These are phyloP conservation scores for Neonectria sp. DNA, from an alignment of 2,329 filamentous ascomycete species.

Conservation along the genomic window DNA sequence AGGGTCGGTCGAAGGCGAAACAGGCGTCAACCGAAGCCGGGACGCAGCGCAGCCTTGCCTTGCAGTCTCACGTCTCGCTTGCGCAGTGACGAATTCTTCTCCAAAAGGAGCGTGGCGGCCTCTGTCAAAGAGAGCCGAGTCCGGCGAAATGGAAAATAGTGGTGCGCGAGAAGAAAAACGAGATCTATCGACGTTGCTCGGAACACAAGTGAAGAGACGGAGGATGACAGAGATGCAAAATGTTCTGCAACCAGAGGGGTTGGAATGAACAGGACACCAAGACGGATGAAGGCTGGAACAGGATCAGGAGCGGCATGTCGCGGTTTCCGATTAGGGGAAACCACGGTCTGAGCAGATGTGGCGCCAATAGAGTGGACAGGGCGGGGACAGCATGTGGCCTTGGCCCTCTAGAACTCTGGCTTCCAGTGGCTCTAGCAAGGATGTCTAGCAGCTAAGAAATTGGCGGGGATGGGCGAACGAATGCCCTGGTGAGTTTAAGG, in stretches of 20 bases:
- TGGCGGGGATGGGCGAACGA: background rate
- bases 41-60: slow-evolving; percentile 28
- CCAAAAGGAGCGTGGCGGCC: slow-evolving; percentile 52
- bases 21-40: slow-evolving; percentile 32
- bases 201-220: slow-evolving; percentile 31
- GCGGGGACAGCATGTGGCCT: slow-evolving; percentile 11
- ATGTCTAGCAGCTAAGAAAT: background rate
- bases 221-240: slow-evolving; percentile 18
- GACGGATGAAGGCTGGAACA: slow-evolving; percentile 8
- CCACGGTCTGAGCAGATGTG: slow-evolving; percentile 11
- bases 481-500: background rate
- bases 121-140: slow-evolving; percentile 56
- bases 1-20: slow-evolving; percentile 19
- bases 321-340: slow-evolving; percentile 21
- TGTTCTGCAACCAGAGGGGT: slow-evolving; percentile 37
- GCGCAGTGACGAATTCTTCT: slow-evolving; percentile 9
- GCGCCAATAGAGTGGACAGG: slow-evolving; percentile 13
- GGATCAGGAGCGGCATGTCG: slow-evolving; percentile 7
- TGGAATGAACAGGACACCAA: slow-evolving; percentile 23
- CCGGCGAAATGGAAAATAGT: slow-evolving; percentile 17
- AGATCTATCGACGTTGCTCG: slow-evolving; percentile 32
- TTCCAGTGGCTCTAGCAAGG: background rate
- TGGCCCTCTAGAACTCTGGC: background rate
- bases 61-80: slow-evolving; percentile 18
- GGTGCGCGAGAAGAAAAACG: slow-evolving; percentile 21